Evolutionary conservation across 2,329 filamentous ascomycete species (phyloP).

Genomic region (Epichloe brachyelytri): DNA sequence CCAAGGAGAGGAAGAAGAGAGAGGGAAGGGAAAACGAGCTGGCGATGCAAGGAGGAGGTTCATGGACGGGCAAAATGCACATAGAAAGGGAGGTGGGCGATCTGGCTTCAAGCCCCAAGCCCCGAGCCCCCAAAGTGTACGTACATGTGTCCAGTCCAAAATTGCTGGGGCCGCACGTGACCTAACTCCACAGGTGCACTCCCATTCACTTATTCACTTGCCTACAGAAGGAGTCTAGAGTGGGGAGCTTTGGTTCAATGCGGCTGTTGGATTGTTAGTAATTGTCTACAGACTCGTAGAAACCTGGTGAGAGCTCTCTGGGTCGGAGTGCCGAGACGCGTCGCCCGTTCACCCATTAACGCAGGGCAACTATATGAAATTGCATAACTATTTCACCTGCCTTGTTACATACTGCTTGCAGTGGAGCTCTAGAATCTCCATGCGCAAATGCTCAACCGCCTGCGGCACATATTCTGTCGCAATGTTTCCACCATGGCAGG

Average conservation of each 20-base stretch:
- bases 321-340: too few species aligned
- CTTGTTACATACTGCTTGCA: too few species aligned
- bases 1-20: slow-evolving; percentile 22
- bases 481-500: slow-evolving; percentile 28
- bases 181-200: slow-evolving; percentile 6
- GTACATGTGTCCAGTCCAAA: slow-evolving; percentile 32
- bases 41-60: slow-evolving; percentile 16
- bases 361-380: too few species aligned
- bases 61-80: slow-evolving; percentile 14
- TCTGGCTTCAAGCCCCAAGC: slow-evolving; percentile 26
- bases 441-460: slow-evolving; percentile 15
- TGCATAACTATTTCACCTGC: too few species aligned
- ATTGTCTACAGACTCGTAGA: too few species aligned
- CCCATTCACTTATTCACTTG: neutral
- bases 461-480: slow-evolving; percentile 15
- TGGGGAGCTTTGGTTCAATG: too few species aligned
- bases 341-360: too few species aligned
- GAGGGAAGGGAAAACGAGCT: slow-evolving; percentile 22
- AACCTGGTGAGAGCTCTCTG: too few species aligned
- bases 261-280: too few species aligned
- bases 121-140: slow-evolving; percentile 20
- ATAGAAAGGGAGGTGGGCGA: slow-evolving; percentile 26
- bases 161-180: slow-evolving; percentile 23
- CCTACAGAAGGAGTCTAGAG: too few species aligned
- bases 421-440: slow-evolving; percentile 4